Conservation (phyloP, 148 eudicot species). For the Nepenthes mirabilis region DNA sequence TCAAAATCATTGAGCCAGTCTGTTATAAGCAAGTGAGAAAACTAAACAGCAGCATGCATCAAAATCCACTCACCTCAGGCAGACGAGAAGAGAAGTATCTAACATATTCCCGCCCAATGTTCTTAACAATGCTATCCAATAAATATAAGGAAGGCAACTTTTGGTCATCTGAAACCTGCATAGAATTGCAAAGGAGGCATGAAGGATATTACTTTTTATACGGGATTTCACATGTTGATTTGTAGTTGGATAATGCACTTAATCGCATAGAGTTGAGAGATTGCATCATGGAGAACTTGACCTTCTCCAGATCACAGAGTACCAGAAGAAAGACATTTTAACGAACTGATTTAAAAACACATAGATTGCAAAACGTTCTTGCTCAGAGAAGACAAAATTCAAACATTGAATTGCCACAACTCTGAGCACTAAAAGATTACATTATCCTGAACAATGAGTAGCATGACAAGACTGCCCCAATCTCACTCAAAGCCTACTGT, state of each 20-base stretch:
- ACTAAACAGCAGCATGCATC: background rate
- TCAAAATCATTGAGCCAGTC: background rate
- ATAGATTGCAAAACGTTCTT: no score
- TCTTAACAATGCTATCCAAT: slow-evolving; percentile 94
- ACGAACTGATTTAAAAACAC: no score
- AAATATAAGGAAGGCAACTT: slow-evolving; percentile 89
- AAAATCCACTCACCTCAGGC: slow-evolving; percentile 54
- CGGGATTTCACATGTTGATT: no score
- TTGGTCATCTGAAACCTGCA: slow-evolving; percentile 79
- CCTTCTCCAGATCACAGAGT: no score
- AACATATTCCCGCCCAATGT: slow-evolving; percentile 76
- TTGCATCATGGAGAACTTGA: no score
- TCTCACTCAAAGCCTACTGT: no score
- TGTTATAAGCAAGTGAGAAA: background rate
- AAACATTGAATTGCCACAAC: background rate
- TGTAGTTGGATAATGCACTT: no score
- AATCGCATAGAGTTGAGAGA: no score
- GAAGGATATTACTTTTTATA: background rate
- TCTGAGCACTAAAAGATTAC: no score
- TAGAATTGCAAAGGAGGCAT: slow-evolving; percentile 11
- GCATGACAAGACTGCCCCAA: no score
- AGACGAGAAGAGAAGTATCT: slow-evolving; percentile 59
- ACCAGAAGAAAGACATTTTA: no score
- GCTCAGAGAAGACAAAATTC: background rate
- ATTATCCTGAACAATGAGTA: no score